These are phyloP conservation scores for Sugiyamaella marilandica DNA, from an alignment of 805 yeast species.

Conservation along the genomic window DNA sequence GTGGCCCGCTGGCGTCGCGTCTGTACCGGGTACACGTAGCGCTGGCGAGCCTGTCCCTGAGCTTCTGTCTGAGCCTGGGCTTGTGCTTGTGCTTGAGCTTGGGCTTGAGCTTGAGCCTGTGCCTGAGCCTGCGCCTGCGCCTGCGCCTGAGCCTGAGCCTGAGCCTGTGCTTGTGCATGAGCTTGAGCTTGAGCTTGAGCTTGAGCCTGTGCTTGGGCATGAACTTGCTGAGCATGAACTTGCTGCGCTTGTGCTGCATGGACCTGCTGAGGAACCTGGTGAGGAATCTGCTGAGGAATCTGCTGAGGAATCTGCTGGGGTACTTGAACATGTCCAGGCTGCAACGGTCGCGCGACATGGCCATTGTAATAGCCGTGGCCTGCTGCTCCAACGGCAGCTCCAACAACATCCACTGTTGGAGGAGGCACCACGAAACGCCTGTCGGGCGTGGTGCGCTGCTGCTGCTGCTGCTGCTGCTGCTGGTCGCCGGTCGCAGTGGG, in stretches of 20 bases:
- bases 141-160: conserved; percentile 11
- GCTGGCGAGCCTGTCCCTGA: not conserved
- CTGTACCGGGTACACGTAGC: not conserved
- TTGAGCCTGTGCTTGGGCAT: conserved; percentile 16
- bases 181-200: conserved; percentile 13
- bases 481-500: conserved; percentile 18
- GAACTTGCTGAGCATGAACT: conserved; percentile 18
- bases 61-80: conserved; percentile 12
- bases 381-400: not conserved
- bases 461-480: not conserved
- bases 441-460: not conserved
- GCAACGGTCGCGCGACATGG: not conserved
- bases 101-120: conserved; percentile 21
- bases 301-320: no score
- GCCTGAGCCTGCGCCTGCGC: conserved; percentile 22
- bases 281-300: no score
- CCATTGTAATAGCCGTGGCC: not conserved
- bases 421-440: not conserved
- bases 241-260: conserved; percentile 16
- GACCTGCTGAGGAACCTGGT: conserved; percentile 16
- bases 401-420: not conserved
- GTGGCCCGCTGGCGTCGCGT: conserved; percentile 34
- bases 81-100: conserved; percentile 16
- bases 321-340: no score
- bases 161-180: conserved; percentile 18